Evolutionary conservation across 1,284 basidiomycete genomes (phyloP), one percentile per base, ranked within the genome.

Genomic region (Trichosporon coremiiforme): DNA sequence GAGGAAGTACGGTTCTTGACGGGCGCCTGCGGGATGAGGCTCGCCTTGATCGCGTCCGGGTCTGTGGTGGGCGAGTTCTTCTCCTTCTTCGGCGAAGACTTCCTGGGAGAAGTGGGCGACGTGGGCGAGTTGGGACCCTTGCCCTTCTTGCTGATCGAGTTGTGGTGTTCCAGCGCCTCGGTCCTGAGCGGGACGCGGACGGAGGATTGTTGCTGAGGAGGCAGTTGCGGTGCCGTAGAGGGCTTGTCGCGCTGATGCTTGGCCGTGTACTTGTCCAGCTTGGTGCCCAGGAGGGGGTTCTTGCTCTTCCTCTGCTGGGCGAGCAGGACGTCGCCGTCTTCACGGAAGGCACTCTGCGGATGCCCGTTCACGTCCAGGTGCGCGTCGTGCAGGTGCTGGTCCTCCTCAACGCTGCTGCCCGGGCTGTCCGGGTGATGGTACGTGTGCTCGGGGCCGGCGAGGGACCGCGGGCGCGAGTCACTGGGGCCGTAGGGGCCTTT

Each of bases 171-270:
- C 7, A 53, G 50, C 50, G 50, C 50, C 50, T 53, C 50, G 20
- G 50, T 17, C 22, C 20, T 53, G 7, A 53, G 50, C 2, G 50
- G 50, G 4, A 53, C 50, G 20, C 50, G 50, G 20, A 53, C 20
- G 15, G 50, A 53, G 15, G 10, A 6, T 9, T 29, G 53, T 25
- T 29, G 25, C 53, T 57, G 53, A 2, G 53, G 20, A 1, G 53
- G 53, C 25, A 29, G 22, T 6, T 15, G 53, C 6, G 17, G 15
- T 3, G 29, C 17, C 15, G 13, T n/a, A 8, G 4, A 4, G 15
- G 57, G 57, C 57, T 62, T 31, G 57, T 62, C n/a, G 15, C 57
- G 57, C 57, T 62, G 57, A 31, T 62, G 57, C 57, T 8, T 2
- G 7, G 57, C 57, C 8, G 57, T 17, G 31, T 62, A 6, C 29